Conservation (phyloP, 768 basidiomycete genomes). For the Leccinum subgranulosum region DNA sequence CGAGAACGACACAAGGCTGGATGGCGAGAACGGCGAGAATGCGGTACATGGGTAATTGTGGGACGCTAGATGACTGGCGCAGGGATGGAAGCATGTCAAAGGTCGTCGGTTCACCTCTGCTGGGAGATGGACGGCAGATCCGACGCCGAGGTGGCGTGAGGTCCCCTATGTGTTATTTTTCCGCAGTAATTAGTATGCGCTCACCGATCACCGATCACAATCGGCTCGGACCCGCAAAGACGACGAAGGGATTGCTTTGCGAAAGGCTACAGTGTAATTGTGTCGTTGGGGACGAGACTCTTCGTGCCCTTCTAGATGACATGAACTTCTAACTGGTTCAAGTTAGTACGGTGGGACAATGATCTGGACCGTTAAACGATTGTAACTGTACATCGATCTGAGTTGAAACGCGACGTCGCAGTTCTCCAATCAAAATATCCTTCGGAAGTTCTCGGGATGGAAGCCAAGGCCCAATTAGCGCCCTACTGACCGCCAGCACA, state of each 20-base stretch:
- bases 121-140: background rate
- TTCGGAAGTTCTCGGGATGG: too few relatives aligned
- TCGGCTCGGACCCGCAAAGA: background rate
- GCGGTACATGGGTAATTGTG: background rate
- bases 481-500: too few relatives aligned
- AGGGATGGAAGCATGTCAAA: background rate
- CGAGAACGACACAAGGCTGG: conserved; percentile 4
- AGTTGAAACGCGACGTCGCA: too few relatives aligned
- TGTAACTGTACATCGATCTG: too few relatives aligned
- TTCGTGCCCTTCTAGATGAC: too few relatives aligned
- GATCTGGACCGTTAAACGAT: too few relatives aligned
- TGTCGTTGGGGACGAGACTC: too few relatives aligned
- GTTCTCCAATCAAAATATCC: too few relatives aligned
- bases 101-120: background rate
- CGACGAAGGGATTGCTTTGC: background rate
- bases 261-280: too few relatives aligned
- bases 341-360: too few relatives aligned
- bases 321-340: too few relatives aligned
- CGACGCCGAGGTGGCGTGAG: background rate
- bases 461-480: too few relatives aligned
- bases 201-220: background rate
- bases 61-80: background rate
- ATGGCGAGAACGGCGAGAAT: conserved; percentile 6
- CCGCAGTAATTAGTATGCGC: background rate
- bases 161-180: background rate